phyloP scores from a whole-genome alignment of 1,284 basidiomycete genomes.

The Boletus hoseneyae region DNA sequence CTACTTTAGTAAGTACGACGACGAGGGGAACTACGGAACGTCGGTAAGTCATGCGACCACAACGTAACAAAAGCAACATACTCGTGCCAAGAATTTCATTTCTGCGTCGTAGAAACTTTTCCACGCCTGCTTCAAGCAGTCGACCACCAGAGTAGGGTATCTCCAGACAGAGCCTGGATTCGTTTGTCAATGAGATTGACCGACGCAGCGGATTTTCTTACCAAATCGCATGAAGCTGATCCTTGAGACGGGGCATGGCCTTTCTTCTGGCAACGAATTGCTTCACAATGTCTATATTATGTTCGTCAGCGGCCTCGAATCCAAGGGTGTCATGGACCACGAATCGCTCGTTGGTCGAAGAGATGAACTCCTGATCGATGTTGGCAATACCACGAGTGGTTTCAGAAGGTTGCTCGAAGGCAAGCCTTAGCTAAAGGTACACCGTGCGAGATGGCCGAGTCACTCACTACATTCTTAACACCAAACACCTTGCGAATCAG shows the following conservation, averaged over 20 bases:
- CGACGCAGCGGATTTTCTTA: no score
- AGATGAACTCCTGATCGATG: slow-evolving; percentile 12
- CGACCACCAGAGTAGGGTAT: no score
- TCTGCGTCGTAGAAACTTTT: no score
- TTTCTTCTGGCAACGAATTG: no score
- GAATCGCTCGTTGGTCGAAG: slow-evolving; percentile 9
- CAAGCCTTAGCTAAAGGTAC: background rate
- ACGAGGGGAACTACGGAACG: slow-evolving; percentile 14
- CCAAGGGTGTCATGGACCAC: slow-evolving; percentile 22
- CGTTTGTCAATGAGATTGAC: no score
- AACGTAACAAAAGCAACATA: background rate
- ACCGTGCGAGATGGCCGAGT: background rate
- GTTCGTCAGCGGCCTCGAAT: slow-evolving; percentile 16
- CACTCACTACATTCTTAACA: slow-evolving; percentile 12
- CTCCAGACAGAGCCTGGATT: no score
- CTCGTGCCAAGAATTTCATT: no score
- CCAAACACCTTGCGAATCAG: slow-evolving; percentile 15
- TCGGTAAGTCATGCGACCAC: background rate
- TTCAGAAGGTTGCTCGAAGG: slow-evolving; percentile 8
- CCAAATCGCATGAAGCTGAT: no score
- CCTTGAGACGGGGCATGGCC: no score
- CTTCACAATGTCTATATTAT: background rate
- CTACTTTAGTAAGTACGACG: slow-evolving; percentile 17
- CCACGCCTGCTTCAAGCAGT: no score
- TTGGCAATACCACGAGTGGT: slow-evolving; percentile 1